These are phyloP conservation scores for Hanseniaspora hatyaiensis DNA, from an alignment of 805 yeast species.

Conservation along the genomic window DNA sequence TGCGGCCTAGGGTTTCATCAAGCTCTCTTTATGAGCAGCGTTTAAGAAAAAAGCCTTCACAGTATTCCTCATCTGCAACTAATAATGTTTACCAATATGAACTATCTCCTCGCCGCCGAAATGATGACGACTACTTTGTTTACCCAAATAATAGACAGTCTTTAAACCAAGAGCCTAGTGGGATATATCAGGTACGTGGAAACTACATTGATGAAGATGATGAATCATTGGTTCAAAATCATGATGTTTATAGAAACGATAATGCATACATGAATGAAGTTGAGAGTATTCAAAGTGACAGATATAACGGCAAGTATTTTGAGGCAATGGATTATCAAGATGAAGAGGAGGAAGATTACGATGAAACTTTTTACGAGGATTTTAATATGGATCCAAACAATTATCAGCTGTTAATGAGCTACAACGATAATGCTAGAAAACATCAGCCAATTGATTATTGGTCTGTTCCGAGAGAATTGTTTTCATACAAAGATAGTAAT, in stretches of 20 bases:
- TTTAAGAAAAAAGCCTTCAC: not conserved
- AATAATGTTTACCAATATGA: not conserved
- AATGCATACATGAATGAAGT: too few species aligned
- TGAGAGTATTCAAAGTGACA: too few species aligned
- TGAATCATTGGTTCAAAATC: too few species aligned
- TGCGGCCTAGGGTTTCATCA: constrained; percentile 12
- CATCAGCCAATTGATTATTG: constrained; percentile 11
- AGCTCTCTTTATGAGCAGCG: constrained; percentile 1
- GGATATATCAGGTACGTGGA: not conserved
- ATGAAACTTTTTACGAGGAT: constrained; percentile 12
- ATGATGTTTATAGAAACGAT: too few species aligned
- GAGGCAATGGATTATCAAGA: not conserved
- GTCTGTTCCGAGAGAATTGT: constrained; percentile 4
- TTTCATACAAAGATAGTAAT: not conserved
- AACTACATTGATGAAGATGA: constrained; percentile 4
- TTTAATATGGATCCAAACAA: constrained; percentile 1
- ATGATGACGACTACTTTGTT: not conserved
- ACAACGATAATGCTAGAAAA: not conserved
- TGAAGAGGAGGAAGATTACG: not conserved
- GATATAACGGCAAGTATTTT: not conserved
- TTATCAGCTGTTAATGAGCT: not conserved
- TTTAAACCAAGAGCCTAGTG: not conserved
- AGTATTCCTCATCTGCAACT: not conserved
- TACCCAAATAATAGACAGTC: not conserved
- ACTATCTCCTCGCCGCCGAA: not conserved